Base-by-base conservation (phyloP, 2,329 filamentous ascomycete species). In the Shiraia bambusicola region DNA sequence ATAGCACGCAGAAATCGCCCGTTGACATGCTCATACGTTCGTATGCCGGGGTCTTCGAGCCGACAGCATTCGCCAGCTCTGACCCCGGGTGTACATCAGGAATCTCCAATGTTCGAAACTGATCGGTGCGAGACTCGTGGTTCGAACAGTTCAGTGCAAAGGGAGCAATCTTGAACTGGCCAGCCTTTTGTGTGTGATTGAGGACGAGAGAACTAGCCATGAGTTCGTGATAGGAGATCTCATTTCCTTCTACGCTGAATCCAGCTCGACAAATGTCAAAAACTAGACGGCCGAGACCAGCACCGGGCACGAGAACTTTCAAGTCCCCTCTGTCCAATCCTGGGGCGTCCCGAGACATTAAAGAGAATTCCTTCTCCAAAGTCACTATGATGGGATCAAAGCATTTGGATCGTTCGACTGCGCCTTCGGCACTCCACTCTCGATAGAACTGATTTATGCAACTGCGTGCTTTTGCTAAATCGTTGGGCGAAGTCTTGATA, bases 211-310 rank as follows among this genome's bases (percentile, higher is more conserved):
- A 80, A 43, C 88, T 94, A 1, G 89, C 89, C 43, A 97, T 76
- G n/a, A 98, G 80, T 66, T 95, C 89, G 67, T 98, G 93, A 63
- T 95, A 97, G 2, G 91, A 96, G 48, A 97, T 95, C 70, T 98
- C 74, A 63, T 96, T 97, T 19, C 92, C 92, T 67, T 96, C 90
- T 1, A 83, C 80, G 9, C 79, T 72, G 66, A 83, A 94, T 9
- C 93, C 91, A 1, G 73, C 75, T 19, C 73, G 73, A 63, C 85
- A 89, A 11, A 97, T 75, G 31, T 98, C 93, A 59, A 94, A 95
- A 0, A 97, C 88, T 2, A 97, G 74, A 11, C 93, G 80, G 2
- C 89, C 93, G 2, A 98, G 75, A 0, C 93, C 93, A 3, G 92
- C 91, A 0, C 93, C 93, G 0, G 93, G 93, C 0, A 97, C 84